These are phyloP conservation scores for Sordariomycetes sp. DNA, from an alignment of 2,329 filamentous ascomycete genomes.

Conservation along the genomic window DNA sequence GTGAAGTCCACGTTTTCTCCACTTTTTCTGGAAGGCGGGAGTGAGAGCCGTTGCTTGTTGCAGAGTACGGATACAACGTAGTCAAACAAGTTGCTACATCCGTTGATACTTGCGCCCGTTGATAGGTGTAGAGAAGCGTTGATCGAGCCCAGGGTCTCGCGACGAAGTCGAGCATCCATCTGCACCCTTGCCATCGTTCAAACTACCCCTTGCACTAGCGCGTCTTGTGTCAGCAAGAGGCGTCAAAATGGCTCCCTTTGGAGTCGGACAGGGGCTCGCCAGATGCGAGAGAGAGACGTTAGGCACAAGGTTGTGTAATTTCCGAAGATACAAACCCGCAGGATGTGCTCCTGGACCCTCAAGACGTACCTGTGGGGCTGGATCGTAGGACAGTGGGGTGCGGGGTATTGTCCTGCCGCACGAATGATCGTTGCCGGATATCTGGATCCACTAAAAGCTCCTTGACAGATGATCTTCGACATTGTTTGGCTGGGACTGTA, in stretches of 20 bases:
- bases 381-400: not conserved
- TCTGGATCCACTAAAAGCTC: no score
- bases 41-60: no score
- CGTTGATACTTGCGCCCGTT: no score
- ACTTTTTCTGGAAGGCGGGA: no score
- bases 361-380: not conserved
- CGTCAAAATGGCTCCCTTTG: not conserved
- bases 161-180: not conserved
- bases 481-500: not conserved
- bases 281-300: not conserved
- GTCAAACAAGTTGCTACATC: no score
- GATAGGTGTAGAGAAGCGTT: no score
- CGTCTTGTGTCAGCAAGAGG: not conserved
- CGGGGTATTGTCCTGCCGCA: not conserved
- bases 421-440: not conserved
- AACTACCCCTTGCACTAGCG: not conserved
- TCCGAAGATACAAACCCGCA: not conserved
- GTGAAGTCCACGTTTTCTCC: no score
- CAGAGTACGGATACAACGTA: no score
- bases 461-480: no score
- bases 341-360: not conserved
- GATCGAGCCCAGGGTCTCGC: not conserved
- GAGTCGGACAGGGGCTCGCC: not conserved
- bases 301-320: not conserved
- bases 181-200: not conserved